phyloP scores from a whole-genome alignment of 441 rosid species.

The Adansonia grandidieri region DNA sequence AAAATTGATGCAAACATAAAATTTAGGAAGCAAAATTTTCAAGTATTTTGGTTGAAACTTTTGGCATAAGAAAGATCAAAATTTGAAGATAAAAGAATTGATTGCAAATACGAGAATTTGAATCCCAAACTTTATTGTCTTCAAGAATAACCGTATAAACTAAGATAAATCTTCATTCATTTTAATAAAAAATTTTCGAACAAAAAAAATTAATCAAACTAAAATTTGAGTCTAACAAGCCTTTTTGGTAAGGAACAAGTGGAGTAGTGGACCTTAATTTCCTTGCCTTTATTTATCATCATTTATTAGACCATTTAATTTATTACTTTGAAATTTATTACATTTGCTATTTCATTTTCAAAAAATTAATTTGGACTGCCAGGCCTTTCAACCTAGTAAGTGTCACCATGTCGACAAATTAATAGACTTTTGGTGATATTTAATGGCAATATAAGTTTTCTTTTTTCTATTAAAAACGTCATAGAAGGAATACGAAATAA shows the following conservation, averaged over 20 bases:
- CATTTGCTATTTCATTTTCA: not conserved
- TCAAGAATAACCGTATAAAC: too few relatives aligned
- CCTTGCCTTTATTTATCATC: not conserved
- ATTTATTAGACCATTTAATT: not conserved
- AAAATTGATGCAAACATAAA: not conserved
- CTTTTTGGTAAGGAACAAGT: not conserved
- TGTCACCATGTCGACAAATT: too few relatives aligned
- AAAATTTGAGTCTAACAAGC: not conserved
- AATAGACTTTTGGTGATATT: not conserved
- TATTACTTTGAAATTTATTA: not conserved
- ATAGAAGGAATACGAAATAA: not conserved
- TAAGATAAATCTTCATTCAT: too few relatives aligned
- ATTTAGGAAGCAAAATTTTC: not conserved
- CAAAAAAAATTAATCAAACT: not conserved
- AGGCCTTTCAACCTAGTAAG: not conserved
- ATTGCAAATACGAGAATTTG: too few relatives aligned
- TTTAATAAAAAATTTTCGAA: not conserved
- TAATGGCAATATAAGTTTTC: too few relatives aligned
- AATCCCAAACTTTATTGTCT: too few relatives aligned
- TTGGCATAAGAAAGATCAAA: too few relatives aligned
- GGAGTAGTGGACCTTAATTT: not conserved
- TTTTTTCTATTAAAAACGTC: too few relatives aligned
- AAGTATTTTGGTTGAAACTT: constrained; percentile 5
- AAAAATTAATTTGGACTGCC: not conserved
- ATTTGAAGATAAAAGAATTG: too few relatives aligned